Evolutionary conservation across 2,329 filamentous ascomycete species (phyloP).

Genomic region (Pestalotiopsis sp.): DNA sequence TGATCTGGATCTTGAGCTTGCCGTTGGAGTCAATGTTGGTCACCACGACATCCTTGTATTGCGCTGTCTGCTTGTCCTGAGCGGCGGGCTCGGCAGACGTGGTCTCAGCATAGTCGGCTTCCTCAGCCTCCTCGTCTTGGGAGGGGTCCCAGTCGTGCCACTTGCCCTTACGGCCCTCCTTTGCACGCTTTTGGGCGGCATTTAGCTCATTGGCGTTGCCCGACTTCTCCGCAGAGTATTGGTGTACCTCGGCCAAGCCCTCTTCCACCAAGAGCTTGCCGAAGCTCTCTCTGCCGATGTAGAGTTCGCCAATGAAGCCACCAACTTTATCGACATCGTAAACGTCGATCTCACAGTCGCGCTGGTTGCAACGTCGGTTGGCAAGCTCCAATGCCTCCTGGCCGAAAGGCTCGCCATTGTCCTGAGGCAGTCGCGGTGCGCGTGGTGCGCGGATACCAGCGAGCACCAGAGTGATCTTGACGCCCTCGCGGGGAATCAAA

Average conservation of each 20-base stretch:
- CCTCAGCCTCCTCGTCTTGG: conserved; percentile 70
- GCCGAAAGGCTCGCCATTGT: conserved; percentile 89
- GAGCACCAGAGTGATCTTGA: conserved; percentile 93
- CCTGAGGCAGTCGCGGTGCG: conserved; percentile 75
- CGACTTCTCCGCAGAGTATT: conserved; percentile 93
- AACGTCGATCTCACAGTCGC: conserved; percentile 94
- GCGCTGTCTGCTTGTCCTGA: conserved; percentile 67
- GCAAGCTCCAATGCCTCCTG: conserved; percentile 94
- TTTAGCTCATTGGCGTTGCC: conserved; percentile 87
- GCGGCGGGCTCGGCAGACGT: conserved; percentile 53
- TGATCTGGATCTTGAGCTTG: conserved; percentile 86
- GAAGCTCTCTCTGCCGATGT: conserved; percentile 93
- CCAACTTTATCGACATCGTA: conserved; percentile 95
- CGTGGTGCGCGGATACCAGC: conserved; percentile 89
- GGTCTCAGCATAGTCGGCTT: conserved; percentile 48
- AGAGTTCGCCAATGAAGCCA: conserved; percentile 94
- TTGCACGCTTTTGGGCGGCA: conserved; percentile 84
- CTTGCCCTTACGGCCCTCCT: conserved; percentile 82
- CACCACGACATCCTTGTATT: conserved; percentile 92
- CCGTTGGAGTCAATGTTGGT: conserved; percentile 85
- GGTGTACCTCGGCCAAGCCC: conserved; percentile 87
- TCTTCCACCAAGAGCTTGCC: conserved; percentile 92
- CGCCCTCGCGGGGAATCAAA: conserved; percentile 86
- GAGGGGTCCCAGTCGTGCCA: conserved; percentile 96
- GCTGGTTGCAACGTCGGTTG: conserved; percentile 84